Evolutionary conservation across 1,284 basidiomycete genomes (phyloP).

Genomic region (Mycena sp.): DNA sequence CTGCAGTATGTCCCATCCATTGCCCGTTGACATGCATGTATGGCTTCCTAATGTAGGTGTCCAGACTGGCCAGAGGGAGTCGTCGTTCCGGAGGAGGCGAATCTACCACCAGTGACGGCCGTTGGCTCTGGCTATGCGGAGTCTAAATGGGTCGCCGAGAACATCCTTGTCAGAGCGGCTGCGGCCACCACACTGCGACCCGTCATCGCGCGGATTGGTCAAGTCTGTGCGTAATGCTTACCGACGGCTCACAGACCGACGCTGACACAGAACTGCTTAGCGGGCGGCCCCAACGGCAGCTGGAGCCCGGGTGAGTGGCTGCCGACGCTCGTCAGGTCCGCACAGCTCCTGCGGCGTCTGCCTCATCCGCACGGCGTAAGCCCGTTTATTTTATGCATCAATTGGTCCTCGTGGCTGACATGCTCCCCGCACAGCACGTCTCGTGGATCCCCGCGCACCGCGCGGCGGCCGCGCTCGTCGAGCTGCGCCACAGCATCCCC

Average conservation of each 20-base stretch:
- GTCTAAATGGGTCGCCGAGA: constrained; percentile 56
- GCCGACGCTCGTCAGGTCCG: constrained; percentile 35
- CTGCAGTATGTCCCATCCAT: no score
- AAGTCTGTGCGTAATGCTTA: no score
- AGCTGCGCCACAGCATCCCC: constrained; percentile 4
- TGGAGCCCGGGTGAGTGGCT: constrained; percentile 48
- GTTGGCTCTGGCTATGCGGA: constrained; percentile 52
- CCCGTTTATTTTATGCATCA: background rate
- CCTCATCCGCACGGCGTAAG: background rate
- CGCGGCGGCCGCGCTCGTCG: background rate
- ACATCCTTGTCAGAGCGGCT: constrained; percentile 41
- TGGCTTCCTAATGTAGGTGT: no score
- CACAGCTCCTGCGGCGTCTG: background rate
- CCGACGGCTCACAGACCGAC: no score
- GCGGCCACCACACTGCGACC: constrained; percentile 34
- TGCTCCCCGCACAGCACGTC: background rate
- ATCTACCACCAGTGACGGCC: no score
- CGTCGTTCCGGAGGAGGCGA: no score
- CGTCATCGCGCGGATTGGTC: constrained; percentile 48
- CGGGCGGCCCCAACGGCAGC: constrained; percentile 39
- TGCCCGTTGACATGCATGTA: no score
- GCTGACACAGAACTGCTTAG: no score
- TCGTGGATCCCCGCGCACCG: background rate
- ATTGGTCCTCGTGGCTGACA: no score
- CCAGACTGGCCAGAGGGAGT: no score